Evolutionary conservation across 2,329 filamentous ascomycete species (phyloP), one percentile per base, ranked within the genome.

Genomic region (Aspergillus ruber): DNA sequence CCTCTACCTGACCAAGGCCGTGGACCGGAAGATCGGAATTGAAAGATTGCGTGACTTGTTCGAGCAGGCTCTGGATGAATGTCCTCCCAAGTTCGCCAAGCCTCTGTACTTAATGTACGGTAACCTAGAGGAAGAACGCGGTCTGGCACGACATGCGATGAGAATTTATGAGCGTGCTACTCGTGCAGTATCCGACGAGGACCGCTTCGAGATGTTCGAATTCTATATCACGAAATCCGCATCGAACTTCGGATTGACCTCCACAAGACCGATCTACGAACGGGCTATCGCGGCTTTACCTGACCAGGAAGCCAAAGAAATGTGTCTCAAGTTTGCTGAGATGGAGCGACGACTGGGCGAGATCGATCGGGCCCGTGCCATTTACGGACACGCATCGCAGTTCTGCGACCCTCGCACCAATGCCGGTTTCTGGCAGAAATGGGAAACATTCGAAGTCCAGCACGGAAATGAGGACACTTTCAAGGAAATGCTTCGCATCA

Each of bases 151-250:
- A 43, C 91, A 97, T 65, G 94, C 94, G 2, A 98, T 98, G 93
- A 86, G 93, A 50, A 98, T 98, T 57, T 98, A 98, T 70, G 94
- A 98, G 72, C 86, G 93, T 49, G 93, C 93, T 6, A 98, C 93
- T 4, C 83, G 93, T 27, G 90, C 91, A 10, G 94, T 98, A 3
- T 85, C 88, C 12, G 93, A 98, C 61, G 91, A 96, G 62, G 91
- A 98, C 67, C 81, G 90, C 45, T 85, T 90, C 50, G 90, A 95
- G 61, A 96, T 98, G 90, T 98, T 96, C 75, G 93, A 95, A 68
- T 95, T 97, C 66, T 98, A 98, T 74, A 96, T 98, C 64, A 97
- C 91, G 49, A 97, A 98, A 68, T 96, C 90, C 0, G 93, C 93
- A 1, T 95, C 90, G 17, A 98, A 98, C 70, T 98, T 98, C 62